Conservation (phyloP, 2,329 filamentous ascomycete species). For the Sclerotinia glacialis region DNA sequence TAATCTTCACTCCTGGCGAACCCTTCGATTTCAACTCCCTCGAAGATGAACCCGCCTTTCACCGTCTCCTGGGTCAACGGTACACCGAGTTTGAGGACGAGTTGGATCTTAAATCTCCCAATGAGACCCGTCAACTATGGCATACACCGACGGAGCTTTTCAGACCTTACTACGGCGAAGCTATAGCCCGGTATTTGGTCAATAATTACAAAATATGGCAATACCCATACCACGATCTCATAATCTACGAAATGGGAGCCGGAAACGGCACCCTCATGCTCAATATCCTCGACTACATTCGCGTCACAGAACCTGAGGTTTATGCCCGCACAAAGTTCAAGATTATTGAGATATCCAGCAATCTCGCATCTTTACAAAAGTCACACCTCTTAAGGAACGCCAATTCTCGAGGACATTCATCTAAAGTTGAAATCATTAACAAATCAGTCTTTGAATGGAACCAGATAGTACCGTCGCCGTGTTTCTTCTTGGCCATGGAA, state of each 20-base stretch:
- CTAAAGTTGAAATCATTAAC: conserved; percentile 93
- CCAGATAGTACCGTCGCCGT: conserved; percentile 81
- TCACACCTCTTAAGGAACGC: conserved; percentile 65
- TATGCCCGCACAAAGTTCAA: conserved; percentile 92
- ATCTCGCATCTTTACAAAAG: conserved; percentile 74
- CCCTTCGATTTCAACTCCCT: conserved; percentile 85
- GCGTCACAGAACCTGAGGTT: conserved; percentile 81
- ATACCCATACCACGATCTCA: conserved; percentile 93
- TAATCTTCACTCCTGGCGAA: conserved; percentile 90
- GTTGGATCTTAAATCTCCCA: conserved; percentile 67
- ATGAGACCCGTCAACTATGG: conserved; percentile 85
- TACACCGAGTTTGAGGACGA: conserved; percentile 89
- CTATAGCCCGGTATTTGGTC: conserved; percentile 92
- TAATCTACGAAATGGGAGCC: conserved; percentile 98
- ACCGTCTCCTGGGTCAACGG: conserved; percentile 68
- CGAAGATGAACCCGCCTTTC: conserved; percentile 82
- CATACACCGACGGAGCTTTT: conserved; percentile 98
- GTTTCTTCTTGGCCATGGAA: conserved; percentile 96
- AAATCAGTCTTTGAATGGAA: conserved; percentile 93
- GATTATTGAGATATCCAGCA: conserved; percentile 90
- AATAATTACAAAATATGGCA: conserved; percentile 93
- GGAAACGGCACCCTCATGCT: conserved; percentile 97
- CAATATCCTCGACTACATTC: conserved; percentile 96
- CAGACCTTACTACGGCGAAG: conserved; percentile 93
- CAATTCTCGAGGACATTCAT: conserved; percentile 69